A percentile compares a stretch with the other conserved stretches of the same genome.
Conservation (phyloP, 2,329 filamentous ascomycete genomes). For the Xylaria digitata region DNA sequence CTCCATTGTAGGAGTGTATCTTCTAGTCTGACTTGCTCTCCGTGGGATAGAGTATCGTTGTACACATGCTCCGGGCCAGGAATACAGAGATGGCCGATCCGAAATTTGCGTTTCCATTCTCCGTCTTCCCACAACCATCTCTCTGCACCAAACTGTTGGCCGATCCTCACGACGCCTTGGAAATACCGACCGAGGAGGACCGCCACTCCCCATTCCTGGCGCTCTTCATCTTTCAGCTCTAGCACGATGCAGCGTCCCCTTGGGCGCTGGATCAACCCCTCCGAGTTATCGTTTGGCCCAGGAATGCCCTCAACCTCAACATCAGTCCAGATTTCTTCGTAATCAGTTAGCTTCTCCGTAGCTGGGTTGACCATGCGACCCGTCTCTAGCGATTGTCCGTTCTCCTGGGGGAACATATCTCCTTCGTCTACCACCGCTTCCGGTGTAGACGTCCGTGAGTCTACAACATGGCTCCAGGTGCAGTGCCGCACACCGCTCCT, state of each 20-base stretch:
- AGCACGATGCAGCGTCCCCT: constrained; percentile 55
- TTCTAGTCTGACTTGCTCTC: constrained; percentile 39
- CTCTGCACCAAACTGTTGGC: constrained; percentile 60
- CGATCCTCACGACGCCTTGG: constrained; percentile 66
- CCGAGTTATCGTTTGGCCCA: background rate
- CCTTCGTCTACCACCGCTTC: constrained; percentile 63
- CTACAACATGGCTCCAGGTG: constrained; percentile 70
- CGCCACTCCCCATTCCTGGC: constrained; percentile 59
- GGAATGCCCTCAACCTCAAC: constrained; percentile 52
- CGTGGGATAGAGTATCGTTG: constrained; percentile 24
- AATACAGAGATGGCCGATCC: constrained; percentile 51
- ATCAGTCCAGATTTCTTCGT: constrained; percentile 76
- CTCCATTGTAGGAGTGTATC: constrained; percentile 48
- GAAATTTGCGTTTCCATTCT: constrained; percentile 54
- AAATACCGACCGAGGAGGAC: constrained; percentile 65
- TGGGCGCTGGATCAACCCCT: constrained; percentile 16
- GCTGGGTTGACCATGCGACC: constrained; percentile 70
- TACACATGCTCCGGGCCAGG: constrained; percentile 49
- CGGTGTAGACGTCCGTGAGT: constrained; percentile 59
- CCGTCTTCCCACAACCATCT: constrained; percentile 61
- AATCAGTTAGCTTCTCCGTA: constrained; percentile 62
- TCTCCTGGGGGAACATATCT: constrained; percentile 61
- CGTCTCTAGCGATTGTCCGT: constrained; percentile 60
- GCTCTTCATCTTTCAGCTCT: constrained; percentile 50
- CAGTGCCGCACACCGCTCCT: constrained; percentile 51